Base-by-base conservation (phyloP, 805 yeast species). In the Candida qinlingensis region DNA sequence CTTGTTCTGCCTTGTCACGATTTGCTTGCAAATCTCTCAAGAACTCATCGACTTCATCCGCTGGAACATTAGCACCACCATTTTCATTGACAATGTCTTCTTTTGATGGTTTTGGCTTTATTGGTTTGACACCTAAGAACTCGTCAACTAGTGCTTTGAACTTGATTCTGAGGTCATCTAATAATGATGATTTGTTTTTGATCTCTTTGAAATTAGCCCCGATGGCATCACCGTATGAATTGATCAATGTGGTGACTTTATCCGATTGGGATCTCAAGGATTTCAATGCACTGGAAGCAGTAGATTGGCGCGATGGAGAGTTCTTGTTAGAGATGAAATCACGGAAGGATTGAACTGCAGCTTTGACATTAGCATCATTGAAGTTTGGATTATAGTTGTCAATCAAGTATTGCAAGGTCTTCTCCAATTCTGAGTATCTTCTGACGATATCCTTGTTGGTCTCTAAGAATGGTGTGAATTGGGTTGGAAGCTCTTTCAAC, bases 291-390 rank as follows among this genome's bases (percentile, higher is more conserved):
- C 30, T 37, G 10, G 34, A 31, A 27, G 13, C 5, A 30, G 26
- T 34, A 42, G 39, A 30, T 29, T 8, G 19, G 19, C 19, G 11
- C 2, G 13, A 6, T 7, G 36, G 5, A 8, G n/a, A 26, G 28
- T 36, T 19, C 27, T 47, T 47, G 26, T 46, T 46, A 13, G 52
- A 43, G 7, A 46, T 13, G 41, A 76, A 80, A 52, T 81, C 79
- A 41, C 76, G 78, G 60, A 65, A 84, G 0, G 70, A 59, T 27
- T 70, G 67, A 5, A 83, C 83, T 0, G 87, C 77, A 12, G 67
- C 73, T 58, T 83, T 83, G 7, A 86, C 92, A 0, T 84, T 86
- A 8, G 76, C 72, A 64, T 86, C 91, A 60, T 86, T 86, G 68
- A 84, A 84, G 62, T 86, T 85, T 39, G 87, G 90, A 58, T 86